These are phyloP conservation scores for Trifolium repens DNA, from an alignment of 306 rosid species.

Conservation along the genomic window DNA sequence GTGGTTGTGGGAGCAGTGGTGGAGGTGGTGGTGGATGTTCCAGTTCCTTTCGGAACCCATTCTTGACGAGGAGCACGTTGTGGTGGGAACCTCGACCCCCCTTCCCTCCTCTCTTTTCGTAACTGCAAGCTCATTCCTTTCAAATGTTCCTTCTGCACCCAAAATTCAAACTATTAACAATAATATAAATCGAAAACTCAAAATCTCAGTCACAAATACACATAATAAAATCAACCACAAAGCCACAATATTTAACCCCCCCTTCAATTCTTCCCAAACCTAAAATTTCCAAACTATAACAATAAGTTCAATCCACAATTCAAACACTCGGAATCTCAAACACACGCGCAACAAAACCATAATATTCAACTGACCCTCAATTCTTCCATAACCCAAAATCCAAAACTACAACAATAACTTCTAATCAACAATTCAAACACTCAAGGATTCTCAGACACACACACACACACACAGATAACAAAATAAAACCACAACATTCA, in stretches of 20 bases:
- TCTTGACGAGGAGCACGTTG: constrained; percentile 54
- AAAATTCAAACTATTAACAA: constrained; percentile 34
- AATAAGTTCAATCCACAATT: constrained; percentile 1
- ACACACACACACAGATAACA: background rate
- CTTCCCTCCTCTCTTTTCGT: constrained; percentile 60
- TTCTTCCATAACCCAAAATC: constrained; percentile 22
- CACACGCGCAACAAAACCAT: background rate
- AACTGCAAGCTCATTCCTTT: constrained; percentile 57
- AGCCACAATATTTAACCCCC: background rate
- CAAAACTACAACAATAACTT: background rate
- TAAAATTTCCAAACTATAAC: constrained; percentile 13
- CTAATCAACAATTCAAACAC: background rate
- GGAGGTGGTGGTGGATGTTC: constrained; percentile 13
- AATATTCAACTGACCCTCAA: background rate
- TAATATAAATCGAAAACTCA: background rate
- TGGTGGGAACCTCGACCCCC: constrained; percentile 60
- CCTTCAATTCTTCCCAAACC: background rate
- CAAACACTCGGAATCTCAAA: background rate
- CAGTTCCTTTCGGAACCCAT: constrained; percentile 70
- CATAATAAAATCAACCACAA: background rate
- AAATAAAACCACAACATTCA: constrained; percentile 13
- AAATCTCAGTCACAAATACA: background rate
- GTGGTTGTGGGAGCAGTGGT: background rate
- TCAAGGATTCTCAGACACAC: background rate
- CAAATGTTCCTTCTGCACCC: constrained; percentile 34